Conservation (phyloP, 2,329 filamentous ascomycete species). For the Eurotiales sp. region DNA sequence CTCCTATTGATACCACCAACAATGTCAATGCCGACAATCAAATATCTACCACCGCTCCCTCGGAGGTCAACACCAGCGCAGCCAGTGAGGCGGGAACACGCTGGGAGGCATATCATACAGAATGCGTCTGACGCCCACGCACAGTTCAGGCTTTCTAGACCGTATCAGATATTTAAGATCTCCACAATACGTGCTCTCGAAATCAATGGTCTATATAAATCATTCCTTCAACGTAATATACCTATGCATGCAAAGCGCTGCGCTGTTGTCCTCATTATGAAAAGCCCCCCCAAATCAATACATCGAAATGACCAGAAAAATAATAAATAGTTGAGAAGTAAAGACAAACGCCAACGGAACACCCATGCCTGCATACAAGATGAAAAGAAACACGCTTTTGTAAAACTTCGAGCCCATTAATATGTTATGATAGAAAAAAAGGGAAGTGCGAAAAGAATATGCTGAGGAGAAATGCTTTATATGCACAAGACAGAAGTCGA, state of each 20-base stretch:
- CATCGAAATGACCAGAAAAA: neutral
- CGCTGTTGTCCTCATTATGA: neutral
- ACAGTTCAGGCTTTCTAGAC: neutral
- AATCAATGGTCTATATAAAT: neutral
- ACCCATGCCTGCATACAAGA: conserved; percentile 1
- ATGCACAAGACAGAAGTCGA: neutral
- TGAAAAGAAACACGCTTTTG: conserved; percentile 3
- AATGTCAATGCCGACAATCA: neutral
- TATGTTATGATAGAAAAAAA: conserved; percentile 10
- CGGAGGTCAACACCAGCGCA: neutral
- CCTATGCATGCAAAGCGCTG: neutral
- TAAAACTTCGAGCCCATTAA: conserved; percentile 1
- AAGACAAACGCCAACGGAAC: conserved; percentile 5
- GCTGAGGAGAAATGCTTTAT: conserved; percentile 1
- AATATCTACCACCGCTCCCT: neutral
- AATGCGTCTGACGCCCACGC: conserved; percentile 25
- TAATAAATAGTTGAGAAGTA: neutral
- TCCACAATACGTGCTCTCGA: too few species aligned
- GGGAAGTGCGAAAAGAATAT: neutral
- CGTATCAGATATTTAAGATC: too few species aligned
- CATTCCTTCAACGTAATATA: neutral
- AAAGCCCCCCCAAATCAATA: neutral
- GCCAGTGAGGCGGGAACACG: conserved; percentile 12
- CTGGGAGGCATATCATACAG: conserved; percentile 35
- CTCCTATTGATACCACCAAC: too few species aligned